A percentile compares a stretch with the other conserved stretches of the same genome.
Conservation (phyloP, 2,329 filamentous ascomycete genomes). For the Penicillium nordicum region DNA sequence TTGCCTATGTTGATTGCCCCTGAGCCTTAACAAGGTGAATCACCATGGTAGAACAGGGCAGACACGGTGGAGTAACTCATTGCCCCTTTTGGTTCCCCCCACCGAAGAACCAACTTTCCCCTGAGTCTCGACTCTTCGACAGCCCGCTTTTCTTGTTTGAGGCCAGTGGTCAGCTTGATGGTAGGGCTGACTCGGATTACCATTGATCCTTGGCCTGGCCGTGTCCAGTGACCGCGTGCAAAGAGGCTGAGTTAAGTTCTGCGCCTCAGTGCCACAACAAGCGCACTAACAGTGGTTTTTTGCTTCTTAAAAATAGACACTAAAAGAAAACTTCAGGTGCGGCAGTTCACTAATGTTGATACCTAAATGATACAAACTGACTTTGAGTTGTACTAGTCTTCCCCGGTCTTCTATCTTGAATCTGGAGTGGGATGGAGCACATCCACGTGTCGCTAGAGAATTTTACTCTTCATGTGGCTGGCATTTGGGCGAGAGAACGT, state of each 20-base stretch:
- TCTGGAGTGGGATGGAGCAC: background rate
- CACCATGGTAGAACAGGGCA: background rate
- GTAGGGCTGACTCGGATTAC: conserved; percentile 13
- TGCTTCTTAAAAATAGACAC: conserved; percentile 1
- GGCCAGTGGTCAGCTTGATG: conserved; percentile 5
- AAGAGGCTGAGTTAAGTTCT: conserved; percentile 15
- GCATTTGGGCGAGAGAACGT: background rate
- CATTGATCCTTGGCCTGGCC: background rate
- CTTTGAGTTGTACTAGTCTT: background rate
- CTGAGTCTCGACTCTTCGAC: background rate
- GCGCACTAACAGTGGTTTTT: background rate
- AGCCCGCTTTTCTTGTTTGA: conserved; percentile 4
- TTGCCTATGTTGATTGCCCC: background rate
- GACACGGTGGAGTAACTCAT: background rate
- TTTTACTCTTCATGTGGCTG: background rate
- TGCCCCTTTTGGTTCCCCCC: background rate
- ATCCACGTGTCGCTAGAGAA: background rate
- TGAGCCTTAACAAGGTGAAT: background rate
- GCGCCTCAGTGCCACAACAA: background rate
- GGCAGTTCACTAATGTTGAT: background rate
- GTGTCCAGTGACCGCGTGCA: background rate
- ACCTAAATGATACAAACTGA: background rate
- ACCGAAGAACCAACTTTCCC: background rate
- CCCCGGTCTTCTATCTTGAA: background rate
- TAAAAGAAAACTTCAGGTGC: background rate